Evolutionary conservation across 192 early-diverging fungal genomes (phyloP).

Genomic region (Umbelopsis ramanniana): DNA sequence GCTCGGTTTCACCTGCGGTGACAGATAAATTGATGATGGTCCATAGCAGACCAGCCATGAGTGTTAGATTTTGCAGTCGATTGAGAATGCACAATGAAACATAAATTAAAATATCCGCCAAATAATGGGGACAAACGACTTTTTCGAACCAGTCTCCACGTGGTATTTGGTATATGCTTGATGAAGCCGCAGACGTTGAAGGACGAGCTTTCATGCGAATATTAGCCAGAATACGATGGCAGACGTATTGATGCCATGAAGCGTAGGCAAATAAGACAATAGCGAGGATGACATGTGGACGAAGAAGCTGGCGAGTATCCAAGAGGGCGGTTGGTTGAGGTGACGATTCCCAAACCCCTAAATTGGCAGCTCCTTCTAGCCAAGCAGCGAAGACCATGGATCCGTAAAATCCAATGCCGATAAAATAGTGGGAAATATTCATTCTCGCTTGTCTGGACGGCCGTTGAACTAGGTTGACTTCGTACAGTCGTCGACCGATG

Average conservation of each 20-base stretch:
- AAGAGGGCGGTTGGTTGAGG: background rate
- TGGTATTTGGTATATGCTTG: constrained; percentile 58
- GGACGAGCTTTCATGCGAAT: constrained; percentile 44
- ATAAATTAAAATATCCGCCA: constrained; percentile 76
- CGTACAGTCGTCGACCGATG: constrained; percentile 47
- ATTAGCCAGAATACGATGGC: constrained; percentile 67
- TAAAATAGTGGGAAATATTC: constrained; percentile 64
- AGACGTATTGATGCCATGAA: constrained; percentile 65
- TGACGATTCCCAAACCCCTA: constrained; percentile 31
- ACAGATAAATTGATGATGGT: constrained; percentile 63
- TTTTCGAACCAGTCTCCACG: constrained; percentile 69
- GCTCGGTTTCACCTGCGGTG: constrained; percentile 64
- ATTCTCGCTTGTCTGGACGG: constrained; percentile 51
- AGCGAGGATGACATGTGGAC: constrained; percentile 34
- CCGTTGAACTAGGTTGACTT: constrained; percentile 50
- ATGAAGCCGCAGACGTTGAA: background rate
- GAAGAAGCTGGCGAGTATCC: constrained; percentile 37
- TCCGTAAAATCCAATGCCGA: constrained; percentile 69
- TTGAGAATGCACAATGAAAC: constrained; percentile 59
- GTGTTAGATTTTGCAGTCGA: constrained; percentile 30
- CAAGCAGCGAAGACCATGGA: constrained; percentile 55
- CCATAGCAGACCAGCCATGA: constrained; percentile 60
- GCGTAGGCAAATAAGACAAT: constrained; percentile 55
- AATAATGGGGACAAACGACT: constrained; percentile 69
- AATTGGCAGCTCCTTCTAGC: constrained; percentile 48